Evolutionary conservation across 2,329 filamentous ascomycete genomes (phyloP), one percentile per base, ranked within the genome.

Genomic region (Albifimbria verrucaria): DNA sequence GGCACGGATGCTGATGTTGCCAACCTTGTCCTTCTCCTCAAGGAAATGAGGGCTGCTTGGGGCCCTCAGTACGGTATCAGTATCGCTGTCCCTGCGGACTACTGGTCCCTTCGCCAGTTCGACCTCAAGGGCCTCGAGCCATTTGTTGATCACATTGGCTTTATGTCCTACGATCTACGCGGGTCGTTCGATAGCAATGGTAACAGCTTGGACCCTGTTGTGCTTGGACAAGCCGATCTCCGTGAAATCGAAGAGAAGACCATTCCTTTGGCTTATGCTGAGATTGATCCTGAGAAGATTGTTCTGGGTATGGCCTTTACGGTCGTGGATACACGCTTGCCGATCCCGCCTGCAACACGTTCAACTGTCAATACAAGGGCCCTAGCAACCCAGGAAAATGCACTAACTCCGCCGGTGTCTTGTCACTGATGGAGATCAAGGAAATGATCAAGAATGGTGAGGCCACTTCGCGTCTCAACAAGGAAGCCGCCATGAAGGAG

Each of bases 251-350:
- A 56, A 2, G 65, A 65, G 3, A 61, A 67, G 3, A 64, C 72
- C 0, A 39, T 68, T 0, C 71, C 72, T 0, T 53, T 80, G 0
- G 79, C 73, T 73, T 73, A 67, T 49, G 71, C 68, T 28, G 65
- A 65, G 1, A 50, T 80, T 0, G 55, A 72, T 42, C 68, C 72
- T 0, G 44, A 49, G 3, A 77, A 79, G 55, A 59, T 80, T 32
- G 76, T 76, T 52, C 59, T 81, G 3, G 78, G 78, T 1, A 51
- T 79, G 1, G 75, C 75, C 1, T 68, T 47, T 81, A 81, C 50
- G 77, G 77, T 0, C 65, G 77, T 5, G 70, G 73, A 2, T 79
- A 73, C 45, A 78, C 72, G 0, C 25, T 72, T 1, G 25, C 54
- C 0, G 58, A 65, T 20, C 54, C 61, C 2, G 55, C 21, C 36